Evolutionary conservation across 192 early-diverging fungal genomes (phyloP).

Genomic region (Coemansia sp.): DNA sequence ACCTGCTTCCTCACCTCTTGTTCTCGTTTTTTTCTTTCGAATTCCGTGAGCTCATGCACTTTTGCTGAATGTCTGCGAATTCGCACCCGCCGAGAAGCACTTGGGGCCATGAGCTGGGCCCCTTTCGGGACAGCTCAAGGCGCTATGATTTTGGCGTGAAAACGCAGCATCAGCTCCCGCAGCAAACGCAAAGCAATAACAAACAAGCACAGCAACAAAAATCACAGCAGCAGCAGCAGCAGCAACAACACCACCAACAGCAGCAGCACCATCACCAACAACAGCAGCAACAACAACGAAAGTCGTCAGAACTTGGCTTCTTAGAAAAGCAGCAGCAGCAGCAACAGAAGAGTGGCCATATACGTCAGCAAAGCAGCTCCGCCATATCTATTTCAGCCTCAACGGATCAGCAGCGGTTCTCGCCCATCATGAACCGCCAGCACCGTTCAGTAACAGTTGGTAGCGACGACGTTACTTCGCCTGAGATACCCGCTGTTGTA

Average conservation of each 20-base stretch:
- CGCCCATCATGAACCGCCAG: slow-evolving; percentile 52
- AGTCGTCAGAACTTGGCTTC: background rate
- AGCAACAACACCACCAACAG: background rate
- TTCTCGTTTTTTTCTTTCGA: background rate
- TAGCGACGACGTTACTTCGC: slow-evolving; percentile 22
- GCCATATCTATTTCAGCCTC: background rate
- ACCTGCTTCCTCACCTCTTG: background rate
- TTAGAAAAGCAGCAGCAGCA: slow-evolving; percentile 3
- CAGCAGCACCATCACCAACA: background rate
- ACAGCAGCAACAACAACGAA: slow-evolving; percentile 4
- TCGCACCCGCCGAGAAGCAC: slow-evolving; percentile 32
- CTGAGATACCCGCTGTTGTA: slow-evolving; percentile 27
- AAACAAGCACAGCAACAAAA: slow-evolving; percentile 1
- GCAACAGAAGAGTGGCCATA: slow-evolving; percentile 6
- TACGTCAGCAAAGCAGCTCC: slow-evolving; percentile 5
- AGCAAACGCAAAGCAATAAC: slow-evolving; percentile 1
- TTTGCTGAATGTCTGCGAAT: slow-evolving; percentile 37
- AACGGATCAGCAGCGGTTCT: slow-evolving; percentile 44
- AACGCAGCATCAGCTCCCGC: slow-evolving; percentile 1
- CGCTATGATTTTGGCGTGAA: slow-evolving; percentile 7
- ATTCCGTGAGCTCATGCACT: slow-evolving; percentile 10
- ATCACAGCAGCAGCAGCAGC: background rate
- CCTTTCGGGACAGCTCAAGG: slow-evolving; percentile 22
- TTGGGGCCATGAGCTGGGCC: slow-evolving; percentile 40
- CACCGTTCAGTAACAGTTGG: slow-evolving; percentile 45